phyloP scores from a whole-genome alignment of 495 filamentous ascomycete species.

The Clavariopsis aquatica region DNA sequence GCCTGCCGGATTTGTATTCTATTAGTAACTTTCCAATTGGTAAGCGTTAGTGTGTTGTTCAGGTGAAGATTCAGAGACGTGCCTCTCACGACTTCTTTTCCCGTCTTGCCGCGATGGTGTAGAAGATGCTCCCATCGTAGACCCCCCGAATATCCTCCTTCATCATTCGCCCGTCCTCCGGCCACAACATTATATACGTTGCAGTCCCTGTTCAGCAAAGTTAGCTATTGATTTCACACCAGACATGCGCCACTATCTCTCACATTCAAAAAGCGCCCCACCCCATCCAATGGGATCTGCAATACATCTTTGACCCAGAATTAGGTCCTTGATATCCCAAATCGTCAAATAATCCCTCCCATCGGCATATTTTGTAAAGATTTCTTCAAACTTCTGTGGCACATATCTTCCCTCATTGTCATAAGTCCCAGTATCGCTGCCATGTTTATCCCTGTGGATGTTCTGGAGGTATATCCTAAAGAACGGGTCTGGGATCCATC shows the following conservation, averaged over 20 bases:
- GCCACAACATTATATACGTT: constrained; percentile 36
- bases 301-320: constrained; percentile 7
- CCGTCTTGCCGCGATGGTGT: constrained; percentile 18
- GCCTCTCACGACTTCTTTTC: not conserved
- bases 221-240: constrained; percentile 1
- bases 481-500: constrained; percentile 26
- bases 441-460: constrained; percentile 31
- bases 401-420: constrained; percentile 26
- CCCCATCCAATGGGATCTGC: constrained; percentile 21
- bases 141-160: constrained; percentile 32
- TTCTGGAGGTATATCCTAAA: constrained; percentile 22
- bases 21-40: too few relatives aligned
- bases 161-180: constrained; percentile 24
- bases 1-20: too few relatives aligned
- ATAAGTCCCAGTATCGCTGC: constrained; percentile 25
- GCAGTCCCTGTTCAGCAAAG: constrained; percentile 29
- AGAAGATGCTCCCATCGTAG: constrained; percentile 31
- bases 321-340: constrained; percentile 11
- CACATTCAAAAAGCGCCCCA: constrained; percentile 8
- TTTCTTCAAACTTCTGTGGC: constrained; percentile 31
- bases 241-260: not conserved
- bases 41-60: too few relatives aligned
- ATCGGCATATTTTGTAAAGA: constrained; percentile 29
- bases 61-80: not conserved
- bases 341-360: constrained; percentile 23